These are phyloP conservation scores for Cladosporium phlei DNA, from an alignment of 2,329 filamentous ascomycete species.

Conservation along the genomic window DNA sequence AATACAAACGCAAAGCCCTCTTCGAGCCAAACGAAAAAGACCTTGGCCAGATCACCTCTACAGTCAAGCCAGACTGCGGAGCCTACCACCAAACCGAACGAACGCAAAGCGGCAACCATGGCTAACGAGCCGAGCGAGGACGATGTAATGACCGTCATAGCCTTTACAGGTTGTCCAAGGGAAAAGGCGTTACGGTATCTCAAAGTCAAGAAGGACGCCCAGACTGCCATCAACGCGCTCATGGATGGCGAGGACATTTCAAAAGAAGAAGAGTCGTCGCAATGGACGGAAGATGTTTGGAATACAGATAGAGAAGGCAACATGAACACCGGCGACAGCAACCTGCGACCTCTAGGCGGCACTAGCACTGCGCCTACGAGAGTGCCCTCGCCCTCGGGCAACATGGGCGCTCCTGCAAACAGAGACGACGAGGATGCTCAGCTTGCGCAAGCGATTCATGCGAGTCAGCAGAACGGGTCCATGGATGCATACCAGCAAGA, in stretches of 20 bases:
- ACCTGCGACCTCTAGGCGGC: conserved; percentile 27
- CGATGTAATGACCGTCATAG: conserved; percentile 22
- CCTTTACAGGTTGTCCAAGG: conserved; percentile 19
- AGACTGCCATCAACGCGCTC: conserved; percentile 27
- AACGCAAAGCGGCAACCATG: conserved; percentile 26
- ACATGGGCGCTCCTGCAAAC: conserved; percentile 22
- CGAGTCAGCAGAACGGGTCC: conserved; percentile 22
- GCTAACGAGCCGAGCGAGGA: conserved; percentile 24
- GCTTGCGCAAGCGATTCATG: conserved; percentile 24
- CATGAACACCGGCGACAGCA: conserved; percentile 14
- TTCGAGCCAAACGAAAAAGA: no score
- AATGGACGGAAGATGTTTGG: conserved; percentile 29
- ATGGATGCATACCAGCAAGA: conserved; percentile 44
- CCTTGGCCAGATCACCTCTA: no score
- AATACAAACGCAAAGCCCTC: no score
- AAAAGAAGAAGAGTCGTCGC: conserved; percentile 20
- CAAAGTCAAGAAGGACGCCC: conserved; percentile 30
- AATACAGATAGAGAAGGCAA: conserved; percentile 29
- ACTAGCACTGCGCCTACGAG: conserved; percentile 30
- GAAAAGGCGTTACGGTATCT: conserved; percentile 27
- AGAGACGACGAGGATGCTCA: conserved; percentile 30
- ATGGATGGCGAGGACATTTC: conserved; percentile 30
- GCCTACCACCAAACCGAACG: conserved; percentile 10
- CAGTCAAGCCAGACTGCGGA: conserved; percentile 11
- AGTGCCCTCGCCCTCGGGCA: conserved; percentile 25